Evolutionary conservation across 306 rosid genomes (phyloP).

Genomic region (Boehmeria nivea): DNA sequence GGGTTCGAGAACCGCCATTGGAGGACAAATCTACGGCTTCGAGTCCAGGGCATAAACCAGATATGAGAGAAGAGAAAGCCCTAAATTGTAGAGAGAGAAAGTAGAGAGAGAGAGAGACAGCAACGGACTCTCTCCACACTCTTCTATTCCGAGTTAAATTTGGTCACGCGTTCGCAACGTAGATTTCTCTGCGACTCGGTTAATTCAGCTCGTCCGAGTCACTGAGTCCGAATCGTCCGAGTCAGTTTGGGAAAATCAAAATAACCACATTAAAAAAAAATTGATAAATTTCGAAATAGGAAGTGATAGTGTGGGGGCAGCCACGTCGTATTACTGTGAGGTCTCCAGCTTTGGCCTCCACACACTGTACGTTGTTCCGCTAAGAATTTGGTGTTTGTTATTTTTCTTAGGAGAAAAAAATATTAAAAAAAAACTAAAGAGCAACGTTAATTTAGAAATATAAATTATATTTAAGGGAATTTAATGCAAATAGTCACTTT

Average conservation of each 20-base stretch:
- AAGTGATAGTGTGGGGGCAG: neutral
- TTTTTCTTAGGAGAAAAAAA: too few relatives aligned
- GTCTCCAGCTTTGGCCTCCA: neutral
- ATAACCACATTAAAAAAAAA: neutral
- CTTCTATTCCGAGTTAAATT: conserved; percentile 34
- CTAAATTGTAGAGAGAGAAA: conserved; percentile 18
- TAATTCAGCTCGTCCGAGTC: conserved; percentile 27
- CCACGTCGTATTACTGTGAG: neutral
- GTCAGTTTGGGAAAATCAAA: neutral
- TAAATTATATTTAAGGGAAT: too few relatives aligned
- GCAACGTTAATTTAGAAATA: too few relatives aligned
- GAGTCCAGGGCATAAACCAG: neutral
- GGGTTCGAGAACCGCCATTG: conserved; percentile 30
- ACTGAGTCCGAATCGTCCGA: conserved; percentile 1
- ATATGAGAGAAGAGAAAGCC: conserved; percentile 14
- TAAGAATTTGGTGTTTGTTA: too few relatives aligned
- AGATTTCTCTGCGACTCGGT: conserved; percentile 20
- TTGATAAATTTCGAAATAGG: neutral
- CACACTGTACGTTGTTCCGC: too few relatives aligned
- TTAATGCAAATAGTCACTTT: too few relatives aligned
- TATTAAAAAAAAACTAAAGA: too few relatives aligned
- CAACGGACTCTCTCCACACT: conserved; percentile 23
- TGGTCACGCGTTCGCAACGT: neutral
- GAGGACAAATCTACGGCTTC: conserved; percentile 24
- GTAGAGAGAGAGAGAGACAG: conserved; percentile 25